phyloP scores from a whole-genome alignment of 495 filamentous ascomycete species.

The Talaromyces proteolyticus region DNA sequence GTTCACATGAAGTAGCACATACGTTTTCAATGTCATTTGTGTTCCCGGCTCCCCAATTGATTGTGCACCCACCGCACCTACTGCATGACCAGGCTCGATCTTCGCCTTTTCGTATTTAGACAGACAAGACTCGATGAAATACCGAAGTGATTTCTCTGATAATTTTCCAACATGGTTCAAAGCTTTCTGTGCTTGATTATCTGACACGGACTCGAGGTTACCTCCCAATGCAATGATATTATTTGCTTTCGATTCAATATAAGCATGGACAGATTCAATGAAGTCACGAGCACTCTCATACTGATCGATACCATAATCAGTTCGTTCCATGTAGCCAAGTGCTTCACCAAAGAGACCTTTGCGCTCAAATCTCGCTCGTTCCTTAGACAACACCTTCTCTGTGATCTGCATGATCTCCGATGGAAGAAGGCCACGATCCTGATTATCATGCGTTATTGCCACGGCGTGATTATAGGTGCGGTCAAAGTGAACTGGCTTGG shows the following conservation, averaged over 20 bases:
- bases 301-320: constrained; percentile 69
- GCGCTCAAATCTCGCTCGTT: constrained; percentile 61
- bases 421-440: constrained; percentile 63
- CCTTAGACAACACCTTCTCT: constrained; percentile 53
- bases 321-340: constrained; percentile 59
- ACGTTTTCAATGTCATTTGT: constrained; percentile 97
- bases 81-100: constrained; percentile 90
- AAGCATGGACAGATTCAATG: constrained; percentile 66
- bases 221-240: constrained; percentile 40
- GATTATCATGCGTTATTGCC: constrained; percentile 68
- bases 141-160: constrained; percentile 60
- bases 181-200: constrained; percentile 30
- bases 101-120: constrained; percentile 84
- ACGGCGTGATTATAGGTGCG: constrained; percentile 86
- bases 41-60: constrained; percentile 98
- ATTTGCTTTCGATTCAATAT: constrained; percentile 53
- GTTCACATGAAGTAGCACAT: not conserved
- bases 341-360: constrained; percentile 42
- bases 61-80: constrained; percentile 96
- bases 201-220: constrained; percentile 26
- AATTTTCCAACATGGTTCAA: constrained; percentile 76
- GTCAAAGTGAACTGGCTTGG: constrained; percentile 88
- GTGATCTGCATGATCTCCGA: constrained; percentile 65
- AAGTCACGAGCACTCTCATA: constrained; percentile 80
- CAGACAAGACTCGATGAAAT: constrained; percentile 78